Conservation (phyloP, 179 eudicot species). For the Drosera spatulata region DNA sequence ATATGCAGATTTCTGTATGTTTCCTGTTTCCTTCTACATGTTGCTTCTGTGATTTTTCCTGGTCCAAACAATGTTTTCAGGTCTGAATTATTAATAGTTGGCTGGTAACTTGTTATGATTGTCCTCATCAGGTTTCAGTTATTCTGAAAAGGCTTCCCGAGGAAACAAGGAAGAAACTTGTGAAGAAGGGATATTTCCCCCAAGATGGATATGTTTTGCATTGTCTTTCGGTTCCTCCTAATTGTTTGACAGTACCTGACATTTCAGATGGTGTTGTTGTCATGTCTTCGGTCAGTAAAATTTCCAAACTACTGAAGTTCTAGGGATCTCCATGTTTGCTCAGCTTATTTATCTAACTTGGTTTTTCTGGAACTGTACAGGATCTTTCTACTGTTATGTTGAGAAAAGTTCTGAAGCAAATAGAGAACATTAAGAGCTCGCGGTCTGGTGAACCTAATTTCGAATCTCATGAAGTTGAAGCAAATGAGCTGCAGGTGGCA, state of each 20-base stretch:
- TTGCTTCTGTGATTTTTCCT: neutral
- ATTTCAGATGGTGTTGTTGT: slow-evolving; percentile 83
- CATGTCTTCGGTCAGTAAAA: slow-evolving; percentile 72
- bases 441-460: slow-evolving; percentile 88
- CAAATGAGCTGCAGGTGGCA: slow-evolving; percentile 75
- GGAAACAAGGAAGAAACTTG: slow-evolving; percentile 59
- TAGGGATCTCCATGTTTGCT: neutral
- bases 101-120: no score
- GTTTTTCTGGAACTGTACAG: slow-evolving; percentile 22
- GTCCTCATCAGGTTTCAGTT: slow-evolving; percentile 37
- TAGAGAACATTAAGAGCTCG: slow-evolving; percentile 76
- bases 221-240: slow-evolving; percentile 87
- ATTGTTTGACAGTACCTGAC: slow-evolving; percentile 93
- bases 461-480: slow-evolving; percentile 84
- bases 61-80: neutral
- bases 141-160: slow-evolving; percentile 64
- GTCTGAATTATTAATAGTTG: neutral
- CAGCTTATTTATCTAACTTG: slow-evolving; percentile 1
- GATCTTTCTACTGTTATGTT: slow-evolving; percentile 67
- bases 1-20: no score
- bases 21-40: neutral
- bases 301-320: neutral
- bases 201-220: slow-evolving; percentile 83
- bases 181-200: slow-evolving; percentile 63
- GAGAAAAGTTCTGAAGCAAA: slow-evolving; percentile 71